Evolutionary conservation across 352 stramenopile species (phyloP).

Genomic region (Phytopythium vexans): DNA sequence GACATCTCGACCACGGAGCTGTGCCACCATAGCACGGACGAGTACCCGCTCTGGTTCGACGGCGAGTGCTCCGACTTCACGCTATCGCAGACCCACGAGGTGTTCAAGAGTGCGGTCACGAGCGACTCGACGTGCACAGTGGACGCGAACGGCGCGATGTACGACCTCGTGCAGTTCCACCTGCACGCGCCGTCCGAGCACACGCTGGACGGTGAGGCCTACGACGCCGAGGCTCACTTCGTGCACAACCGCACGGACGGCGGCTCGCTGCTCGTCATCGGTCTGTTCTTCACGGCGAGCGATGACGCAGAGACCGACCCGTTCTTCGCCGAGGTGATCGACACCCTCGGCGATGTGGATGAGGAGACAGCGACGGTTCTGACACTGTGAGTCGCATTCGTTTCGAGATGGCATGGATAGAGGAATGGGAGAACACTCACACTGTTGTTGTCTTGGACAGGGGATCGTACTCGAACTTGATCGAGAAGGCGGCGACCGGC

Average conservation of each 20-base stretch:
- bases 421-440: neutral
- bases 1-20: conserved; percentile 23
- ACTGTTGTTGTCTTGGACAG: conserved; percentile 11
- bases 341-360: conserved; percentile 29
- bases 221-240: conserved; percentile 38
- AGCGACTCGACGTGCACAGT: conserved; percentile 12
- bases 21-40: conserved; percentile 2
- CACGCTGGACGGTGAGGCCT: conserved; percentile 31
- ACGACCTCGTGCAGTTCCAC: conserved; percentile 39
- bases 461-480: conserved; percentile 27
- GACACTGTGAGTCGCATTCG: conserved; percentile 20
- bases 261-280: conserved; percentile 31
- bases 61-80: conserved; percentile 28
- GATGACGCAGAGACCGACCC: conserved; percentile 12
- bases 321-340: conserved; percentile 29
- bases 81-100: conserved; percentile 23
- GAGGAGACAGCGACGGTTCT: conserved; percentile 14
- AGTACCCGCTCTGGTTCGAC: conserved; percentile 22
- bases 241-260: conserved; percentile 27
- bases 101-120: conserved; percentile 18
- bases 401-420: too few species aligned
- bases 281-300: conserved; percentile 23
- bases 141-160: conserved; percentile 10
- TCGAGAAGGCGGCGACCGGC: conserved; percentile 8
- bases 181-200: conserved; percentile 42